phyloP scores from a whole-genome alignment of 2,329 filamentous ascomycete species.

The Colletotrichum salicis region DNA sequence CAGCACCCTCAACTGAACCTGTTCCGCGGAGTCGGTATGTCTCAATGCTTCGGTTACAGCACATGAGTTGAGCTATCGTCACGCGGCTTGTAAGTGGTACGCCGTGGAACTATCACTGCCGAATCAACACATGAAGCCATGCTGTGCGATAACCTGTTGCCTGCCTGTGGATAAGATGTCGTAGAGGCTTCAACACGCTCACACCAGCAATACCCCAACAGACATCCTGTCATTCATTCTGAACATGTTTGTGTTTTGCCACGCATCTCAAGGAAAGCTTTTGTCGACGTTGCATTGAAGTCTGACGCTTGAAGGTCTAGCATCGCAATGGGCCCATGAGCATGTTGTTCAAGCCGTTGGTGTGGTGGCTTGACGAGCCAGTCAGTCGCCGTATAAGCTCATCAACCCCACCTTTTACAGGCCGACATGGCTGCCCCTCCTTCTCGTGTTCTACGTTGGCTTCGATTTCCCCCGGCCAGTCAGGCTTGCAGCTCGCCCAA shows the following conservation, averaged over 20 bases:
- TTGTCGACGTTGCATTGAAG: background rate
- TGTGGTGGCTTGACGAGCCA: constrained; percentile 6
- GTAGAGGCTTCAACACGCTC: background rate
- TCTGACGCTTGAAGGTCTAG: background rate
- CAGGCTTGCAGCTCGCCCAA: constrained; percentile 11
- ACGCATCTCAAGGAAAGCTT: background rate
- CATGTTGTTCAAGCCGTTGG: background rate
- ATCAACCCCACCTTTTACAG: constrained; percentile 10
- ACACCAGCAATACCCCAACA: background rate
- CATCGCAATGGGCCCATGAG: background rate
- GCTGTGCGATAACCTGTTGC: background rate
- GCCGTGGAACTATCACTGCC: background rate
- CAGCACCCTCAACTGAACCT: background rate
- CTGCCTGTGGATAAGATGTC: background rate
- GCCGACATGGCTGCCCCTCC: background rate
- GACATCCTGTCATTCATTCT: background rate
- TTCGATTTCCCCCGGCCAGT: constrained; percentile 9
- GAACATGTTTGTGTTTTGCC: background rate
- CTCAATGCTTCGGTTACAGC: background rate
- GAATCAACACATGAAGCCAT: background rate
- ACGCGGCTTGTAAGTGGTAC: background rate
- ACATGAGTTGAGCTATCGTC: background rate
- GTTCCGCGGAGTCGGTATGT: background rate
- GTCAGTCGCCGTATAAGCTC: constrained; percentile 7
- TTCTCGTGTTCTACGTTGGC: constrained; percentile 12